phyloP scores from a whole-genome alignment of 768 basidiomycete genomes.

The Coprinopsis sp. region DNA sequence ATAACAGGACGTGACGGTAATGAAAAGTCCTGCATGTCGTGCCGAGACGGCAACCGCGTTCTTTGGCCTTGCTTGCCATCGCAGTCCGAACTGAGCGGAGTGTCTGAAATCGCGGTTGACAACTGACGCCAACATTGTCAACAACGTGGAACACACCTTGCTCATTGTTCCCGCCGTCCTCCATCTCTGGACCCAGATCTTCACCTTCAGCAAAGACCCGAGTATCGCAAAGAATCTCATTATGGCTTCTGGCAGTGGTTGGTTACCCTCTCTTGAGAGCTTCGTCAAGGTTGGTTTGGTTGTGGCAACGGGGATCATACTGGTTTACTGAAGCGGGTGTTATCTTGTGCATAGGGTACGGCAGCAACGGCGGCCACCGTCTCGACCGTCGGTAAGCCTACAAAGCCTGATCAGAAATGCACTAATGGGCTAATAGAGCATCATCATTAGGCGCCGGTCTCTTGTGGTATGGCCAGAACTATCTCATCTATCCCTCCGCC shows the following conservation, averaged over 20 bases:
- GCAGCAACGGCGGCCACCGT: slow-evolving; percentile 53
- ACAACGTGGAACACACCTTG: too few species aligned
- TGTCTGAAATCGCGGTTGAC: too few species aligned
- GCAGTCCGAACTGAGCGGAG: too few species aligned
- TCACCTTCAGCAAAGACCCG: too few species aligned
- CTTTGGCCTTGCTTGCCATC: too few species aligned
- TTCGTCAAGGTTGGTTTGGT: slow-evolving; percentile 38
- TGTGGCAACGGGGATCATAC: not conserved
- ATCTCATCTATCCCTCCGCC: slow-evolving; percentile 86
- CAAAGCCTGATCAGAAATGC: not conserved
- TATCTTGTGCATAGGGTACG: slow-evolving; percentile 36
- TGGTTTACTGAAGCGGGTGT: not conserved
- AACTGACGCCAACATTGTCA: too few species aligned
- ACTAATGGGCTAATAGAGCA: not conserved
- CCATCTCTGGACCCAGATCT: too few species aligned
- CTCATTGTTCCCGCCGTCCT: too few species aligned
- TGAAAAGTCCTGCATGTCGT: too few species aligned
- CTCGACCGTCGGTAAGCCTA: slow-evolving; percentile 47
- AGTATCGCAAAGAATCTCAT: not conserved
- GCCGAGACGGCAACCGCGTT: too few species aligned
- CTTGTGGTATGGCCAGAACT: slow-evolving; percentile 83
- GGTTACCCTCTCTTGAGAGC: slow-evolving; percentile 41
- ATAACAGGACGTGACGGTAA: too few species aligned
- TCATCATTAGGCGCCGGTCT: slow-evolving; percentile 55
- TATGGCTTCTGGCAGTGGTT: slow-evolving; percentile 37